These are phyloP conservation scores for Penicillium sp. DNA, from an alignment of 2,329 filamentous ascomycete genomes.

Conservation along the genomic window DNA sequence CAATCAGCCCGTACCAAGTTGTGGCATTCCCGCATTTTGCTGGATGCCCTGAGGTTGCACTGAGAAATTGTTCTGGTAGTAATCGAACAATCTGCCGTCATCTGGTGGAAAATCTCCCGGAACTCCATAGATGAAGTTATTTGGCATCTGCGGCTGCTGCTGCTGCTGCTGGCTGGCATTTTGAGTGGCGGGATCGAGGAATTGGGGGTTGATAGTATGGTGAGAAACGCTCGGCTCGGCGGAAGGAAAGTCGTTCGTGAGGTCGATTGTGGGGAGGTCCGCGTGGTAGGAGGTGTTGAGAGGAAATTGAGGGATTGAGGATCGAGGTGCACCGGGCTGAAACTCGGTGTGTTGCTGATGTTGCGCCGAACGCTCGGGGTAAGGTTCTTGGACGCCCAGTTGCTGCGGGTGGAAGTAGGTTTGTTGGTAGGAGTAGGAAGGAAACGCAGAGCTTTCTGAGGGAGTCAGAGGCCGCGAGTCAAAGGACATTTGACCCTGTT, in stretches of 20 bases:
- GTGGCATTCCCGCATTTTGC: background rate
- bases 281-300: slow-evolving; percentile 32
- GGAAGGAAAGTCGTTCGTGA: slow-evolving; percentile 36
- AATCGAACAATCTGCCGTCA: slow-evolving; percentile 32
- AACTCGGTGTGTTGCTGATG: slow-evolving; percentile 28
- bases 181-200: slow-evolving; percentile 36
- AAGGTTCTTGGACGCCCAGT: slow-evolving; percentile 32
- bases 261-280: slow-evolving; percentile 32
- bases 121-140: slow-evolving; percentile 33
- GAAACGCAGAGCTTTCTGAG: slow-evolving; percentile 37
- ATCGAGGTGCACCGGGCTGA: slow-evolving; percentile 20
- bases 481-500: slow-evolving; percentile 36
- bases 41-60: slow-evolving; percentile 21
- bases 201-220: slow-evolving; percentile 47
- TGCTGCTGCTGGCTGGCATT: slow-evolving; percentile 26
- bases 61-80: slow-evolving; percentile 33
- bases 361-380: slow-evolving; percentile 24
- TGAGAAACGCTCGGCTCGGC: slow-evolving; percentile 27
- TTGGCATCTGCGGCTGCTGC: slow-evolving; percentile 28
- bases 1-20: slow-evolving; percentile 6
- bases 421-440: slow-evolving; percentile 36
- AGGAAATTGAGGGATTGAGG: slow-evolving; percentile 30
- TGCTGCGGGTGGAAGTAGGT: slow-evolving; percentile 38
- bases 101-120: slow-evolving; percentile 31
- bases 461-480: slow-evolving; percentile 34